Conservation (phyloP, 2,329 filamentous ascomycete genomes). For the Trichoderma semiorbis region DNA sequence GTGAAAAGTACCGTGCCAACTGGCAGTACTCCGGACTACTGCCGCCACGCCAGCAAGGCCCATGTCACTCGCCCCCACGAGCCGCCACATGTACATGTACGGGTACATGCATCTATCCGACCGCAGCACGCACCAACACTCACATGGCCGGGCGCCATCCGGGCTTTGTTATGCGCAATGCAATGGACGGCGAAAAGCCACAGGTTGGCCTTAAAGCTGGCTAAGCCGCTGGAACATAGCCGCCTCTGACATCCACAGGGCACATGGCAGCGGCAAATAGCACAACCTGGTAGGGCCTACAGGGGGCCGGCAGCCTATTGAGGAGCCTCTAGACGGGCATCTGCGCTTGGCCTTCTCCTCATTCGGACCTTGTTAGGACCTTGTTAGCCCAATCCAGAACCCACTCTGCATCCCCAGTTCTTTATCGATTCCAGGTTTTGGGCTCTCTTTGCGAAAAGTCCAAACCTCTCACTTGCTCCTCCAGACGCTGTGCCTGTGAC, state of each 20-base stretch:
- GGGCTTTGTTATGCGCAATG: neutral
- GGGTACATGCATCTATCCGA: conserved; percentile 15
- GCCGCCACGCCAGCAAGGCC: neutral
- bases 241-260: conserved; percentile 16
- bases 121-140: neutral
- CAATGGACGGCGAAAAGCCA: neutral
- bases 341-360: conserved; percentile 7
- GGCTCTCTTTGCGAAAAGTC: conserved; percentile 11
- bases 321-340: neutral
- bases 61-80: conserved; percentile 1
- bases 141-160: neutral
- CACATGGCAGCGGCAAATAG: conserved; percentile 19
- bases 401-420: conserved; percentile 9
- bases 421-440: conserved; percentile 15
- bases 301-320: neutral
- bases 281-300: neutral
- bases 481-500: neutral
- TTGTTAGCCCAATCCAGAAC: conserved; percentile 9
- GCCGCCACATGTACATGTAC: neutral
- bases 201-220: neutral
- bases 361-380: neutral
- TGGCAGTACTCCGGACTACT: conserved; percentile 3
- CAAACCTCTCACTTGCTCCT: neutral
- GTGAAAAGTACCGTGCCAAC: neutral
- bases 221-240: neutral